These are phyloP conservation scores for Chlamydomonas schloesseri DNA, from an alignment of 139 green algal species.

Conservation along the genomic window DNA sequence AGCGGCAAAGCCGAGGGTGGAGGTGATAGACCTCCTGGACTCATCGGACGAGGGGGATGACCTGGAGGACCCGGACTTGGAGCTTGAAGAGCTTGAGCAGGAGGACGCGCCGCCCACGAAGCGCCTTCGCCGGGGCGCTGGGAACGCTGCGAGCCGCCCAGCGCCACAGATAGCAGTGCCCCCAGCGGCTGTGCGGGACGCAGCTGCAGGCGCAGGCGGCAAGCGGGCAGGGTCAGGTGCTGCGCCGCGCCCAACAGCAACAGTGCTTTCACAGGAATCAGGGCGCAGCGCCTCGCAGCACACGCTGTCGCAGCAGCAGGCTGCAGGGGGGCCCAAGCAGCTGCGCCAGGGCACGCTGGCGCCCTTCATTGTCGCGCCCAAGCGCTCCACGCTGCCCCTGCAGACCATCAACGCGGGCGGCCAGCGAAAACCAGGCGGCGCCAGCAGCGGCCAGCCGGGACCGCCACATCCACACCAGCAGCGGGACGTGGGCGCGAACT, in stretches of 20 bases:
- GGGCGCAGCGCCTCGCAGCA: too few relatives aligned
- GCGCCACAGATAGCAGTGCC: too few relatives aligned
- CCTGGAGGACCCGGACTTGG: neutral
- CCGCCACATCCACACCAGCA: too few relatives aligned
- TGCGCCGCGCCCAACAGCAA: too few relatives aligned
- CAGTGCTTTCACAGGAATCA: too few relatives aligned
- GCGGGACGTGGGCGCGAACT: neutral
- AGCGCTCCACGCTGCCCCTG: neutral
- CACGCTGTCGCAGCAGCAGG: neutral
- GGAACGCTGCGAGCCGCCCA: neutral
- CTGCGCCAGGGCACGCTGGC: conserved; percentile 10
- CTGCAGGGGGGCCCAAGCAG: neutral
- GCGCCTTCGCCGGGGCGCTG: conserved; percentile 6
- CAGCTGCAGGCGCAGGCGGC: too few relatives aligned
- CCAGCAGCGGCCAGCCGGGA: too few relatives aligned
- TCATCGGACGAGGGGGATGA: conserved; percentile 1
- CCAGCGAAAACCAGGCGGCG: neutral
- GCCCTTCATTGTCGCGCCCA: neutral
- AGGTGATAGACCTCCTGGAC: conserved; percentile 26
- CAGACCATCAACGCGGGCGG: neutral
- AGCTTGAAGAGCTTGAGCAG: neutral
- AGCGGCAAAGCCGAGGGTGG: neutral
- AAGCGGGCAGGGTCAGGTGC: too few relatives aligned
- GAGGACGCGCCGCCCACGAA: neutral
- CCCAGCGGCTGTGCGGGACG: too few relatives aligned